Percentiles rank a stretch among this genome's conserved stretches.
These are phyloP conservation scores for Leptodontidium sp. DNA, from an alignment of 2,329 filamentous ascomycete genomes.

Conservation along the genomic window DNA sequence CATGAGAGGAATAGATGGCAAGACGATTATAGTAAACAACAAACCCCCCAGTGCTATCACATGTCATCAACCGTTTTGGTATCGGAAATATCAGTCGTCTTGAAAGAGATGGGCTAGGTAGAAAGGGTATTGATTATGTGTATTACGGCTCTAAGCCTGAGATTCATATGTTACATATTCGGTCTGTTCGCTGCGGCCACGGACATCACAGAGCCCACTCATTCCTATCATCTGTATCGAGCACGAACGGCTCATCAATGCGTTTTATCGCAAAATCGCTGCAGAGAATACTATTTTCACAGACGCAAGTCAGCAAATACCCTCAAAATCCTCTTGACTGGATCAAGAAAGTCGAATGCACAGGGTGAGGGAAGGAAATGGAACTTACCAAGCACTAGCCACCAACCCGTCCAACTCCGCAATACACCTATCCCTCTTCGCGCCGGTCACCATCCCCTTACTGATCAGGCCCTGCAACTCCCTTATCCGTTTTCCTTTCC, in stretches of 20 bases:
- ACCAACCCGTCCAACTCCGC: conserved; percentile 92
- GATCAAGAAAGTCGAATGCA: background rate
- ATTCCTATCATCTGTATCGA: conserved; percentile 72
- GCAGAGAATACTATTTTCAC: conserved; percentile 77
- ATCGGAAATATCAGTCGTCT: no score
- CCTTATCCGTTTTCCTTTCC: conserved; percentile 79
- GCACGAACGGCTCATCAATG: conserved; percentile 92
- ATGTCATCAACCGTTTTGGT: no score
- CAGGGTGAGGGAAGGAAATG: conserved; percentile 6
- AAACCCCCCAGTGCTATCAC: no score
- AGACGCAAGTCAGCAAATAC: background rate
- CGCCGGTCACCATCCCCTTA: conserved; percentile 73
- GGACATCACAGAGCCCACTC: conserved; percentile 71
- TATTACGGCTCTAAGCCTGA: conserved; percentile 5
- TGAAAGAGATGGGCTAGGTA: background rate
- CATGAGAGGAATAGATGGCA: no score
- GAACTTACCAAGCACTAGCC: conserved; percentile 81
- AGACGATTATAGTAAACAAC: no score
- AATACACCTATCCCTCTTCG: conserved; percentile 82
- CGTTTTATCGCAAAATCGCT: conserved; percentile 94
- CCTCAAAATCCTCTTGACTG: background rate
- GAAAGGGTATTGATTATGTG: conserved; percentile 6
- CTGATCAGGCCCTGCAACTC: conserved; percentile 87
- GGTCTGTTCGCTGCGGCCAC: background rate
- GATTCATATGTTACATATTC: conserved; percentile 8